Conservation (phyloP, 2,329 filamentous ascomycete genomes). For the Basipetospora chlamydospora region DNA sequence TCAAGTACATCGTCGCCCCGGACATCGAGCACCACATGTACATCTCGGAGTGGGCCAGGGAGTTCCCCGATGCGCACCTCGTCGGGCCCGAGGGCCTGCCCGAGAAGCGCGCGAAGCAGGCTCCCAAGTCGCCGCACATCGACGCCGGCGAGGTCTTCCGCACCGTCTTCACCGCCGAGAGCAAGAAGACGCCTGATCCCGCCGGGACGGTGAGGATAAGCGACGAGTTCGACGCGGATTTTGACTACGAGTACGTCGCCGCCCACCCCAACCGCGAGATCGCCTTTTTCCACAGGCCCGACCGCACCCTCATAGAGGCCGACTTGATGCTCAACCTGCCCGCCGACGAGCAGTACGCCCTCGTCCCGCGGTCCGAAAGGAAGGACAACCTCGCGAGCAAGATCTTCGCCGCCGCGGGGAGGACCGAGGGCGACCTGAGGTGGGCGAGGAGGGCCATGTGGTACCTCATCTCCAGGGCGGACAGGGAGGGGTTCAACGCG, state of each 20-base stretch:
- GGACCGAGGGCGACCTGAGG: conserved; percentile 48
- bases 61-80: conserved; percentile 64
- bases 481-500: conserved; percentile 55
- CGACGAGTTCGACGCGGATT: conserved; percentile 73
- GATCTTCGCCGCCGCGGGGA: conserved; percentile 39
- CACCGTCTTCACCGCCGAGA: conserved; percentile 50
- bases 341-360: conserved; percentile 68
- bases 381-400: conserved; percentile 25
- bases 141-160: conserved; percentile 42
- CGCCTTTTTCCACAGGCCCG: conserved; percentile 71
- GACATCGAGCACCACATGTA: conserved; percentile 96
- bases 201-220: conserved; percentile 34
- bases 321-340: conserved; percentile 90
- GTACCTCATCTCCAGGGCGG: conserved; percentile 46
- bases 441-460: conserved; percentile 72
- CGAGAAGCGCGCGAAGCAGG: conserved; percentile 52
- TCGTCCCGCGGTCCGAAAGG: no score
- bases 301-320: conserved; percentile 68
- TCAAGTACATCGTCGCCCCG: conserved; percentile 74
- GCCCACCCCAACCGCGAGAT: conserved; percentile 74
- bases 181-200: conserved; percentile 30
- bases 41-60: conserved; percentile 67
- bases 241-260: conserved; percentile 72
- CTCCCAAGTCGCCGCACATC: conserved; percentile 19
- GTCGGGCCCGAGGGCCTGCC: conserved; percentile 71